Base-by-base conservation (phyloP, 768 basidiomycete genomes). In the Termitomyces eurrhizus region DNA sequence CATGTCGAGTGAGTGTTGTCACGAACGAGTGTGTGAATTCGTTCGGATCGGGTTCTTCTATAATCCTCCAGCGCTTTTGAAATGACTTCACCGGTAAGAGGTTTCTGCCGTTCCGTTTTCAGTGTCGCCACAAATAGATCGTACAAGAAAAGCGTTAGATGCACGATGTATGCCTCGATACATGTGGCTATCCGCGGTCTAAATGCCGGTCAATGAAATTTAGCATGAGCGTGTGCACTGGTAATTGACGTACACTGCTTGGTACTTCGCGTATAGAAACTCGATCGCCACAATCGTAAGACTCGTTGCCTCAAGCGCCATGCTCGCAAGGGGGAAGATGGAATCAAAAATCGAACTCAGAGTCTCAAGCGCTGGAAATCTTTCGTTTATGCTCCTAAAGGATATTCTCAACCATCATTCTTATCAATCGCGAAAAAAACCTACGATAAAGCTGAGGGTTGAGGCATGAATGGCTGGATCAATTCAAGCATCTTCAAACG, bases 101-200 rank as follows among this genome's bases (percentile, higher is more conserved):
- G 37, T 45, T 45, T 35, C 14, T 49, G 50, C 18, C 35, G 41
- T 21, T 35, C 50, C 2, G 7, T 51, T 21, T 12, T 13, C 51
- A 59, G 33, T 2, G 45, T 37, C 8, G 14, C 14, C 3, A 41
- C 9, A 51, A 68, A 67, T 49, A 68, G 44, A 7, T 41, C 48
- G 56, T 65, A 58, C 18, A 67, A 29, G 2, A 68, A 41, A 13
- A 64, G 53, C 50, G 62, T 54, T 18, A 68, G 66, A 52, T 68
- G 60, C 3, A 68, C 52, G 29, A 68, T 64, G 58, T 68, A 68
- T 1, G 66, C 59, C 21, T 62, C 64, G 53, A 67, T 24, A 42
- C 63, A 59, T 1, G 37, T 2, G 29, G 58, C 52, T 16, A 52
- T 32, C 7, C 24, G 35, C 6, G 58, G 58, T 32, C 52, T 59